Conservation (phyloP, 345 rosid species). For the Gossypium turneri region DNA sequence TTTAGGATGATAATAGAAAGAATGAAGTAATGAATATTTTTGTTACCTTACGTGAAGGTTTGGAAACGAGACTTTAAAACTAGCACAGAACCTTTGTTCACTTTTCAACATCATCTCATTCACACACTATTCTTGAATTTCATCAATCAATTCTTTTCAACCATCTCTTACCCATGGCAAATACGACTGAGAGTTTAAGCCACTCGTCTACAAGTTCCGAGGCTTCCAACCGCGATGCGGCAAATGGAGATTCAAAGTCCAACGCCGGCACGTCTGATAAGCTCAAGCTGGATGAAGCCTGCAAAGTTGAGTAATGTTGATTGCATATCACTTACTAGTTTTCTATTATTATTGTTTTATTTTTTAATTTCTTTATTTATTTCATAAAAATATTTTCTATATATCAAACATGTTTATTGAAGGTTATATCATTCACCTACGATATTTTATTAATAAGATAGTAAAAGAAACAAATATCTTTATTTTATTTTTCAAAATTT, state of each 20-base stretch:
- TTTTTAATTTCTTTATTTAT: too few species aligned
- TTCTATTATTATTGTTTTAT: too few species aligned
- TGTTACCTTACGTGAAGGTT: not conserved
- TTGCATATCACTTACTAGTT: too few species aligned
- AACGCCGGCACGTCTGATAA: not conserved
- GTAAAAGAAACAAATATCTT: too few species aligned
- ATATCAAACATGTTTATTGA: too few species aligned
- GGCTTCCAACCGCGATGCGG: not conserved
- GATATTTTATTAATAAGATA: too few species aligned
- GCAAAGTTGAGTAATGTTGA: not conserved
- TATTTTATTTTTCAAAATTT: too few species aligned
- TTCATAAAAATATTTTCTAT: too few species aligned
- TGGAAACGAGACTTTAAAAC: not conserved
- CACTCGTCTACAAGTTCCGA: fast-evolving
- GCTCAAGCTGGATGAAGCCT: not conserved
- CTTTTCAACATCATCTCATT: not conserved
- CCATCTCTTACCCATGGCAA: not conserved
- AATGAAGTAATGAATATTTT: not conserved
- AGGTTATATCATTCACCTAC: too few species aligned
- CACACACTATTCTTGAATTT: not conserved
- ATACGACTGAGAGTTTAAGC: fast-evolving
- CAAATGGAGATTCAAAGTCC: not conserved
- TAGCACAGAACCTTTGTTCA: not conserved
- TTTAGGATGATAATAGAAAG: not conserved
- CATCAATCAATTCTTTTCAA: not conserved